A percentile compares a stretch with the other conserved stretches of the same genome.
Conservation (phyloP, 2,329 filamentous ascomycete species). For the Cyphellophora attinorum region DNA sequence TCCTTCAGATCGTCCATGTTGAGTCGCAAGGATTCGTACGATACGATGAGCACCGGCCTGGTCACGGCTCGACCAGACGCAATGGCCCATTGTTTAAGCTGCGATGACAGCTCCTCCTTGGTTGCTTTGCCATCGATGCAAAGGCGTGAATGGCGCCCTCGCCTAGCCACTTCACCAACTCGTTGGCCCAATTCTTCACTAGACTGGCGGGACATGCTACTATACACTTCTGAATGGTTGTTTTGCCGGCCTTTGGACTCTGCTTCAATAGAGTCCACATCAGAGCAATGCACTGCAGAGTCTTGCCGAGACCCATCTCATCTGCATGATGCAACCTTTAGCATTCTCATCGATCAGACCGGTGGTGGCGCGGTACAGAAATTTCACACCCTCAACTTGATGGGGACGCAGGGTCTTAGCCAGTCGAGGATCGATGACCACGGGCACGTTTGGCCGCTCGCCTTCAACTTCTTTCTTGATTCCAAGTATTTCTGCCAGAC, state of each 20-base stretch:
- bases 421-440: slow-evolving; percentile 87
- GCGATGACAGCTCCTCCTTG: slow-evolving; percentile 82
- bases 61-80: slow-evolving; percentile 81
- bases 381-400: slow-evolving; percentile 97
- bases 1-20: slow-evolving; percentile 85
- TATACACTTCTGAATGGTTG: slow-evolving; percentile 91
- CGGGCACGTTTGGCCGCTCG: slow-evolving; percentile 82
- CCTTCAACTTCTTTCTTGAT: slow-evolving; percentile 77
- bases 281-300: slow-evolving; percentile 88
- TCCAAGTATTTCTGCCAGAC: slow-evolving; percentile 85
- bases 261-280: slow-evolving; percentile 97
- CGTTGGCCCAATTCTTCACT: slow-evolving; percentile 96
- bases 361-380: slow-evolving; percentile 88
- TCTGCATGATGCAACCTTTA: slow-evolving; percentile 98
- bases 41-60: slow-evolving; percentile 90
- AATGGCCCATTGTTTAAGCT: slow-evolving; percentile 91
- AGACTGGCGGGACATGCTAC: slow-evolving; percentile 95
- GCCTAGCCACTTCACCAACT: slow-evolving; percentile 92
- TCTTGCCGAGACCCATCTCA: slow-evolving; percentile 97
- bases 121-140: slow-evolving; percentile 90
- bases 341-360: slow-evolving; percentile 91
- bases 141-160: slow-evolving; percentile 85
- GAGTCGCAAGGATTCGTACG: slow-evolving; percentile 87
- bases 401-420: slow-evolving; percentile 87
- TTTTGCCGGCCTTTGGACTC: slow-evolving; percentile 85